Evolutionary conservation across 1,284 basidiomycete species (phyloP), one percentile per base, ranked within the genome.

Genomic region (Sanghuangporus weigelae): DNA sequence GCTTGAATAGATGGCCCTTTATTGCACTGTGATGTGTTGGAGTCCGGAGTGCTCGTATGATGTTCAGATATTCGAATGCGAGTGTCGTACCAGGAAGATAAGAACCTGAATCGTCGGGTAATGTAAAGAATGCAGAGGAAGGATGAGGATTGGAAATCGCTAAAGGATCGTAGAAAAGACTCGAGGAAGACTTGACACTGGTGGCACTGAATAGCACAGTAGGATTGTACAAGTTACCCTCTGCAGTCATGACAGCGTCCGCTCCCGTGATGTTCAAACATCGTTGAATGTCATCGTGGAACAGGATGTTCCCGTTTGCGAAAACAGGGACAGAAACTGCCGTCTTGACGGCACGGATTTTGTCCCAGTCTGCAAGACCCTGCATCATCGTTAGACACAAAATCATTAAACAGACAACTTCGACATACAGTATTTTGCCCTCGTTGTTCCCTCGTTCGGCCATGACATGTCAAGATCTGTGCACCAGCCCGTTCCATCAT

Each of bases 261-360:
- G 87, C 90, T 2, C 93, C 91, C 0, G 96, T 99, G 40, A 83
- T 81, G 14, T 82, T 80, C 26, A 99, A 76, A 72, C 95, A 96
- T 6, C 80, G 79, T 50, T 83, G 80, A 58, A 96, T 85, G 73
- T 99, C 95, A 26, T 86, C 82, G 54, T 89, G 83, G 73, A 84
- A 95, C 10, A 98, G 84, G 57, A 98, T 86, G 73, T 98, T 98
- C n/a, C 96, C 96, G 73, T 99, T 99, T 0, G 96, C 96, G 72
- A 99, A 93, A 1, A 98, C 95, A 0, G 96, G 96, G 0, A 98
- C 86, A 1, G 84, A 87, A 36, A 98, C 93, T 0, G 93, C 91
- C 69, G 90, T 74, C 74, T 95, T 96, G 67, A 97, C 93, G 0
- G 91, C 89, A 16, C 81, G 80, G 70, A 97, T 96, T 75, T 95